Conservation (phyloP, 108 stramenopile species). For the Skeletonema marinoi region DNA sequence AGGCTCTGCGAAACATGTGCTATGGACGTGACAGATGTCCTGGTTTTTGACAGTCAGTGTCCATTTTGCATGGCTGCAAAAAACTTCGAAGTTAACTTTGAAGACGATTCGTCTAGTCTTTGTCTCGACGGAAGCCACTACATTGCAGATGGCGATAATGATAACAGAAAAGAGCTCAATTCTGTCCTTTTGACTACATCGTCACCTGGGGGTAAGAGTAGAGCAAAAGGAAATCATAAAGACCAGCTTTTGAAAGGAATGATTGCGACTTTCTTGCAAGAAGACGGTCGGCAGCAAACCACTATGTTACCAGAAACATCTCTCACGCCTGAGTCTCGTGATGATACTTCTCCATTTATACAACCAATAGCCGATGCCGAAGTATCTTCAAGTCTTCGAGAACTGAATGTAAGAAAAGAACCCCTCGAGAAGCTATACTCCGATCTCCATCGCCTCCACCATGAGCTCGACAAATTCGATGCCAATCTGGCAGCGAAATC, state of each 20-base stretch:
- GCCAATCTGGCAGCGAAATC: background rate
- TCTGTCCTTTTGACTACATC: background rate
- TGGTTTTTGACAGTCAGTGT: background rate
- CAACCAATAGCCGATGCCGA: background rate
- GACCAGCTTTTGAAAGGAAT: background rate
- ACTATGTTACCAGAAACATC: background rate
- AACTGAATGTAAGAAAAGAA: background rate
- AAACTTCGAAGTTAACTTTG: background rate
- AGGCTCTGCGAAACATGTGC: background rate
- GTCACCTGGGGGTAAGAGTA: background rate
- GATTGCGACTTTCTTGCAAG: background rate
- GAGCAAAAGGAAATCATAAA: background rate
- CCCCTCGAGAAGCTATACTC: background rate
- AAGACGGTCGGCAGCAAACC: background rate
- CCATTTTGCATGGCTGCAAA: background rate
- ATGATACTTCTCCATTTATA: background rate
- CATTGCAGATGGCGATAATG: background rate
- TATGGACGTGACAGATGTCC: background rate
- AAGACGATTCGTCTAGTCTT: background rate
- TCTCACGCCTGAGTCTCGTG: no score
- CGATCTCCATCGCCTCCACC: background rate
- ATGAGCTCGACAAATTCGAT: background rate
- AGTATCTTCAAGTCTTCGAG: background rate
- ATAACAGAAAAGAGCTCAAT: background rate
- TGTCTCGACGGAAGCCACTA: background rate